Evolutionary conservation across 2,329 filamentous ascomycete species (phyloP).

Genomic region (Pseudofabraea citricarpa): DNA sequence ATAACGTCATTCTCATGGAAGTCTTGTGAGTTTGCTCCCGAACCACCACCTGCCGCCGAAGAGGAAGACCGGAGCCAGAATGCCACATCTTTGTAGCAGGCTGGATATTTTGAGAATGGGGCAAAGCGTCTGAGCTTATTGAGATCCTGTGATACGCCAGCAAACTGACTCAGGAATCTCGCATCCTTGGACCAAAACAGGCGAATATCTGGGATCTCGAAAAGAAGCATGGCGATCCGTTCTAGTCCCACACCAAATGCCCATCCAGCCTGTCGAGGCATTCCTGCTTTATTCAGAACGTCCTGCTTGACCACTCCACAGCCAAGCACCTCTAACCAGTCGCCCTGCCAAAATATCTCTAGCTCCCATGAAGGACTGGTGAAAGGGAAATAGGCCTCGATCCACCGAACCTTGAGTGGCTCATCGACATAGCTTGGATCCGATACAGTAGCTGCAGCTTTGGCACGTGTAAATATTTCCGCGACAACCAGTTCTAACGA

Average conservation of each 20-base stretch:
- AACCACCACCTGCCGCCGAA: conserved; percentile 43
- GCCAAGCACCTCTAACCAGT: conserved; percentile 96
- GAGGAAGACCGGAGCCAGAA: conserved; percentile 70
- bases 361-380: conserved; percentile 95
- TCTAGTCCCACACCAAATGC: conserved; percentile 94
- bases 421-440: conserved; percentile 52
- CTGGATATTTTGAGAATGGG: conserved; percentile 88
- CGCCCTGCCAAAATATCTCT: conserved; percentile 88
- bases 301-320: conserved; percentile 84
- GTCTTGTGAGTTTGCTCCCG: conserved; percentile 34
- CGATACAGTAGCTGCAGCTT: conserved; percentile 52
- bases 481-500: conserved; percentile 87
- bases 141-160: conserved; percentile 49
- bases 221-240: conserved; percentile 94
- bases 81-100: conserved; percentile 85
- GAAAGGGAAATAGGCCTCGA: conserved; percentile 97
- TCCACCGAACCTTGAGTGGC: conserved; percentile 83
- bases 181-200: conserved; percentile 89
- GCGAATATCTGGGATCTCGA: conserved; percentile 92
- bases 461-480: conserved; percentile 78
- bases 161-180: conserved; percentile 85
- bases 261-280: conserved; percentile 78
- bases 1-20: conserved; percentile 97
- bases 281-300: conserved; percentile 71
- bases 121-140: conserved; percentile 58